A percentile compares a stretch with the other conserved stretches of the same genome.
phyloP scores from a whole-genome alignment of 78 protist genomes.

The Cavenderia fasciculata region DNA sequence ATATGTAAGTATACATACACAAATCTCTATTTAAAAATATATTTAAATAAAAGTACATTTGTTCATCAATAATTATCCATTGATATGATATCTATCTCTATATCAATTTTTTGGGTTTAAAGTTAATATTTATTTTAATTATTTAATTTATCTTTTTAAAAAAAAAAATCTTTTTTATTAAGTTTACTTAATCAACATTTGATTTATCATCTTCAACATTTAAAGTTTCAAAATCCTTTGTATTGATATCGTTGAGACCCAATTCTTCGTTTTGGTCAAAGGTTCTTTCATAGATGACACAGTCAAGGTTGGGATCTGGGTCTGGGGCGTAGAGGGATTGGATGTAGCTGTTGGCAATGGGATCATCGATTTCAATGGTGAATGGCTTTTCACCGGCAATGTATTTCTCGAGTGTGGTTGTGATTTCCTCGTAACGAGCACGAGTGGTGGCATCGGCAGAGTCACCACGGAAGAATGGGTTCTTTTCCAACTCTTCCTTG shows the following conservation, averaged over 20 bases:
- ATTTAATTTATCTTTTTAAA: too few relatives aligned
- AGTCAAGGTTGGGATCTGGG: slow-evolving; percentile 84
- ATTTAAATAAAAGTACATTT: too few relatives aligned
- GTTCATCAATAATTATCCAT: too few relatives aligned
- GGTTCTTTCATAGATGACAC: slow-evolving; percentile 88
- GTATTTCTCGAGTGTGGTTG: neutral
- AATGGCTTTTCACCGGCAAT: slow-evolving; percentile 65
- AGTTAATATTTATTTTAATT: too few relatives aligned
- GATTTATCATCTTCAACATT: slow-evolving; percentile 10
- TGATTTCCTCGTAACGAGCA: slow-evolving; percentile 34
- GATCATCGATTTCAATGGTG: slow-evolving; percentile 92
- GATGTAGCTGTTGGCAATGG: slow-evolving; percentile 82
- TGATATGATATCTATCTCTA: too few relatives aligned
- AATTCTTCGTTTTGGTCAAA: slow-evolving; percentile 90
- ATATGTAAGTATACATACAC: too few relatives aligned
- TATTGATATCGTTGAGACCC: slow-evolving; percentile 91
- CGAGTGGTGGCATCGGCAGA: slow-evolving; percentile 18
- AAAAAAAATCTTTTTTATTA: too few relatives aligned
- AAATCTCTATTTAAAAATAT: too few relatives aligned
- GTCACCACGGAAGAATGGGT: slow-evolving; percentile 85
- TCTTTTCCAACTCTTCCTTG: slow-evolving; percentile 52
- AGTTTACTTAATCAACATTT: too few relatives aligned
- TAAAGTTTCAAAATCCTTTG: slow-evolving; percentile 54
- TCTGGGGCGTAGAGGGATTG: slow-evolving; percentile 86
- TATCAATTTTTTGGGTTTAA: too few relatives aligned